These are phyloP conservation scores for Poa annua DNA, from an alignment of 176 grass and related monocot genomes.

Conservation along the genomic window DNA sequence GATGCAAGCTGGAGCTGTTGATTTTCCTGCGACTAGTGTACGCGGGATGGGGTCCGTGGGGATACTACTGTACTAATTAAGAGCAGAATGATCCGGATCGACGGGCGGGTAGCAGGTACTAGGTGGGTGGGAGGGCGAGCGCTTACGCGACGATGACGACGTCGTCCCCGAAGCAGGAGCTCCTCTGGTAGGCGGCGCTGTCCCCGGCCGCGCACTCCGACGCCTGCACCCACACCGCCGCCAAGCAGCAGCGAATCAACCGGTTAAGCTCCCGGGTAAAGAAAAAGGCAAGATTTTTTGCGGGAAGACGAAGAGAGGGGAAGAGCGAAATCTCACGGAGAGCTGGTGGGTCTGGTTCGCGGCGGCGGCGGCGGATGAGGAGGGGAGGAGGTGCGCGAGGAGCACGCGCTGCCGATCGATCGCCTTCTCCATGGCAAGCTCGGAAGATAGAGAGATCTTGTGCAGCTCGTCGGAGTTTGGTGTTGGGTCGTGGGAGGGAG, in stretches of 20 bases:
- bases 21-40: not conserved
- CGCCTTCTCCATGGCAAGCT: constrained; percentile 75
- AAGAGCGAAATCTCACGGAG: constrained; percentile 9
- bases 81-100: not conserved
- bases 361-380: not conserved
- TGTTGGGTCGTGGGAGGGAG: not conserved
- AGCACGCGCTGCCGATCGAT: constrained; percentile 86
- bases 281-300: not conserved
- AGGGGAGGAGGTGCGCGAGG: constrained; percentile 76
- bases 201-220: constrained; percentile 88
- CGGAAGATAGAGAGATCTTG: not conserved
- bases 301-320: not conserved
- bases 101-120: too few species aligned
- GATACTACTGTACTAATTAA: not conserved
- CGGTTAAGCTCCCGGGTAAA: not conserved
- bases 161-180: constrained; percentile 69
- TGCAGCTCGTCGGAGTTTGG: not conserved
- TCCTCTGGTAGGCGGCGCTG: constrained; percentile 87
- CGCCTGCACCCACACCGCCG: constrained; percentile 22
- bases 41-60: not conserved
- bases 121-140: not conserved
- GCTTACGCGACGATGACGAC: constrained; percentile 96
- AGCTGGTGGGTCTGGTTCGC: not conserved
- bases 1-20: not conserved
- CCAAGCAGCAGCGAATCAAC: not conserved